phyloP scores from a whole-genome alignment of 768 basidiomycete species.

The Lactarius akahatsu region DNA sequence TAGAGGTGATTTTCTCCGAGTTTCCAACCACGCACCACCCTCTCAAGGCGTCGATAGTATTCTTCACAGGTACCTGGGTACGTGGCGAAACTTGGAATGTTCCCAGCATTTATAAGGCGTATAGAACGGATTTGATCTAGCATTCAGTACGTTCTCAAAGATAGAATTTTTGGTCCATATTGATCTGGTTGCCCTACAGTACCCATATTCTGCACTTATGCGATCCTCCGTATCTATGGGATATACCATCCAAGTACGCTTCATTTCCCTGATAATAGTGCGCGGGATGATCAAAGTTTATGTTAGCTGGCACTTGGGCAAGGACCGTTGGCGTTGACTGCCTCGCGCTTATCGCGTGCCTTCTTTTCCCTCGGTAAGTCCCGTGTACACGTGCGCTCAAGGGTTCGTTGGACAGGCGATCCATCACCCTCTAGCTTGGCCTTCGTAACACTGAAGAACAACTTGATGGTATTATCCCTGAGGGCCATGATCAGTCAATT shows the following conservation, averaged over 20 bases:
- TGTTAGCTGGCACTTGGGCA: constrained; percentile 58
- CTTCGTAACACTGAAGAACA: constrained; percentile 85
- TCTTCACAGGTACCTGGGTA: constrained; percentile 85
- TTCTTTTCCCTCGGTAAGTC: constrained; percentile 83
- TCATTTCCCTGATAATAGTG: background rate
- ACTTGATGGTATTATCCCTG: constrained; percentile 75
- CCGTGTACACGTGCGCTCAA: background rate
- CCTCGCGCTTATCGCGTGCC: constrained; percentile 83
- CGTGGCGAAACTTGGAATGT: constrained; percentile 25
- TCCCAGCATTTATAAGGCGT: constrained; percentile 17
- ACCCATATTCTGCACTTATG: constrained; percentile 75
- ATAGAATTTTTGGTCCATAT: constrained; percentile 3
- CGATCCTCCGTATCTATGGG: constrained; percentile 75
- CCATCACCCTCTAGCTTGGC: constrained; percentile 57
- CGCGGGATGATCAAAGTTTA: background rate
- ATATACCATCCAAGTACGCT: constrained; percentile 61
- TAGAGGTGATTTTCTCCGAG: constrained; percentile 50
- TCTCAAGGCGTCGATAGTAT: constrained; percentile 47
- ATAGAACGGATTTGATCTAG: constrained; percentile 91
- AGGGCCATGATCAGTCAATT: constrained; percentile 96
- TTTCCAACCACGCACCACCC: background rate
- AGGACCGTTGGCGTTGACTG: constrained; percentile 72
- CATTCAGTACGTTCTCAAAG: constrained; percentile 59
- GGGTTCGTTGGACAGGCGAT: constrained; percentile 9
- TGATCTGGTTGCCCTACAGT: constrained; percentile 44